phyloP scores from a whole-genome alignment of 768 basidiomycete genomes.

The Porpolomopsis calyptriformis region DNA sequence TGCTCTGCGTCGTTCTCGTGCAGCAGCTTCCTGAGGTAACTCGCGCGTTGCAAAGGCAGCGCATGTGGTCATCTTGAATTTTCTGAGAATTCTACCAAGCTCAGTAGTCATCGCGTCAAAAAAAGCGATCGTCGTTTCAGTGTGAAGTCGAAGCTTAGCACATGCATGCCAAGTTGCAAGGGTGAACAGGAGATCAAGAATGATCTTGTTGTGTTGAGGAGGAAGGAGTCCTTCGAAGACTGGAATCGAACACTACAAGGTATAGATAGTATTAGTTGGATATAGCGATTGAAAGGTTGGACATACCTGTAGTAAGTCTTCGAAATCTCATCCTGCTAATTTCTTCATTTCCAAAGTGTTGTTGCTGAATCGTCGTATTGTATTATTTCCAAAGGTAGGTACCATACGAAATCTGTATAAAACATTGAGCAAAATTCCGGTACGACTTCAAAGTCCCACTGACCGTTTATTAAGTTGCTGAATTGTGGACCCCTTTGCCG shows the following conservation, averaged over 20 bases:
- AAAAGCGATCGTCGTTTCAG: constrained; percentile 17
- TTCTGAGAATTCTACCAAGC: constrained; percentile 19
- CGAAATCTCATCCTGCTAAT: constrained; percentile 18
- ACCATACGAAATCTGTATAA: constrained; percentile 7
- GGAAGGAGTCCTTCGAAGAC: constrained; percentile 24
- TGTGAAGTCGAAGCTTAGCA: constrained; percentile 15
- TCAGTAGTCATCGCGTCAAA: constrained; percentile 14
- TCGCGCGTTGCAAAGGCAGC: constrained; percentile 7
- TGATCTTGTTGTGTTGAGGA: constrained; percentile 11
- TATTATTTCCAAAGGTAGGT: constrained; percentile 10
- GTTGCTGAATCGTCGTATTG: constrained; percentile 16
- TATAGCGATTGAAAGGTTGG: not conserved
- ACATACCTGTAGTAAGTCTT: constrained; percentile 22
- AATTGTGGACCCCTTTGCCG: not conserved
- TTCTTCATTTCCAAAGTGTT: constrained; percentile 17
- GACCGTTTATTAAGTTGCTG: not conserved
- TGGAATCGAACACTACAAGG: constrained; percentile 21
- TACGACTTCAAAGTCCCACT: not conserved
- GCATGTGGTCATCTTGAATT: constrained; percentile 28
- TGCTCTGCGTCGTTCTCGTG: not conserved
- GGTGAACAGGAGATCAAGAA: constrained; percentile 21
- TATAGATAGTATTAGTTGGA: not conserved
- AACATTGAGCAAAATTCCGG: not conserved
- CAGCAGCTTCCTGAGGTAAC: constrained; percentile 3
- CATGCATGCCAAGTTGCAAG: constrained; percentile 25